Evolutionary conservation across 345 rosid species (phyloP), one percentile per base, ranked within the genome.

Genomic region (Eucalyptus caleyi): DNA sequence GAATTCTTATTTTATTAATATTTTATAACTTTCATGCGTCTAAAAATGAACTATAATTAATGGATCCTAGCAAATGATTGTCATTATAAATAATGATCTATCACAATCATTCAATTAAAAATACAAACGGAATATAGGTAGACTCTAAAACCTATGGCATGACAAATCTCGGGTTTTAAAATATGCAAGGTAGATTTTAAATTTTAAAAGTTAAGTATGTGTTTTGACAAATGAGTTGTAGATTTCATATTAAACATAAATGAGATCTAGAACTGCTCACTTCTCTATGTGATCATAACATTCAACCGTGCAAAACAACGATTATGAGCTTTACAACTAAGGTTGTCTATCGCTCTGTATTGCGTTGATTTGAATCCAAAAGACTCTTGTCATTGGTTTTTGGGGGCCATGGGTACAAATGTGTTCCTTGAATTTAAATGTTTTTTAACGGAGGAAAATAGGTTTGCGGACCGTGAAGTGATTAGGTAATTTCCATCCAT

Each of bases 21-120:
- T 21, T 53, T 53, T 4, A 53, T 53, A 53, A 53, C 2, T 21
- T 53, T 21, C 24, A 0, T 0, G 9, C 21, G 59, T 21, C 26
- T 53, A 53, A 53, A 53, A 53, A 19, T 21, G 24, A 53, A 4
- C 1, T 0, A 1, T 53, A 0, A 53, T 53, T 19, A 53, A 0
- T 53, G 23, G 1, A 53, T 19, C 5, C 9, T 53, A 2, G 5
- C 10, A 21, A 53, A 21, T 53, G 10, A 19, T 53, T 3, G 2
- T 53, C 9, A 1, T 53, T 53, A 53, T 53, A 19, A 53, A 19
- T 53, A 21, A 53, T 8, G 24, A 53, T 53, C 0, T 21, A 8
- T 0, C 5, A 53, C 4, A 53, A 53, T 53, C 10, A 4, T 53
- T 53, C 56, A 53, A 53, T 53, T 8, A 19, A 1, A 8, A 53